These are phyloP conservation scores for Sodiomyces alkalinus DNA, from an alignment of 2,329 filamentous ascomycete species.

Conservation along the genomic window DNA sequence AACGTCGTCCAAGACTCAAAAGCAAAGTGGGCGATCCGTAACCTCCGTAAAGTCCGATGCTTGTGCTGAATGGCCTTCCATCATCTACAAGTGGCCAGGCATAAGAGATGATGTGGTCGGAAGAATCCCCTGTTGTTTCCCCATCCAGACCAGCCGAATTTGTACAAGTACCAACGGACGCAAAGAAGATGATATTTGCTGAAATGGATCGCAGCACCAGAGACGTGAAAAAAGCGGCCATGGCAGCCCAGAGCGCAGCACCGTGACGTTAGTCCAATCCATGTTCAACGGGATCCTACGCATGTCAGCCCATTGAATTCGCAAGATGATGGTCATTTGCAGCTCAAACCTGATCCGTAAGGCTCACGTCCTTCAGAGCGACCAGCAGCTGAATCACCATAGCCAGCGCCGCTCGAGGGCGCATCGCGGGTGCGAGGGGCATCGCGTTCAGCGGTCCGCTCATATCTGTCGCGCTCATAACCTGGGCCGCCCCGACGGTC, in stretches of 20 bases:
- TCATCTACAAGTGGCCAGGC: not conserved
- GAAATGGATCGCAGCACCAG: conserved; percentile 6
- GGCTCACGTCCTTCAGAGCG: conserved; percentile 27
- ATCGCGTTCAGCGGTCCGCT: conserved; percentile 27
- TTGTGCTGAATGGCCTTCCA: not conserved
- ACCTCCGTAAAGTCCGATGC: not conserved
- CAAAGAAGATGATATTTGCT: conserved; percentile 7
- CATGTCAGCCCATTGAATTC: conserved; percentile 2
- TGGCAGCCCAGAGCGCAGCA: too few species aligned
- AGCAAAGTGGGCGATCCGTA: not conserved
- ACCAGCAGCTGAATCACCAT: conserved; percentile 16
- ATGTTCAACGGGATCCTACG: conserved; percentile 13
- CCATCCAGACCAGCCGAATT: conserved; percentile 7
- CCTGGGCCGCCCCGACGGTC: conserved; percentile 21
- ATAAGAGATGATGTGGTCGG: conserved; percentile 4
- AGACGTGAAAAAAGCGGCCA: conserved; percentile 1
- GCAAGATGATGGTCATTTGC: conserved; percentile 3
- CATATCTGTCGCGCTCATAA: conserved; percentile 33
- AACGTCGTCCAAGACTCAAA: conserved; percentile 4
- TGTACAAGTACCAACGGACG: not conserved
- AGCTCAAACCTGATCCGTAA: conserved; percentile 23
- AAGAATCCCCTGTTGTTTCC: conserved; percentile 7
- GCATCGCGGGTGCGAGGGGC: conserved; percentile 23
- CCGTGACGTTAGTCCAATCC: not conserved
- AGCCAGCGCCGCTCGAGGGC: conserved; percentile 19